Base-by-base conservation (phyloP, 306 rosid species). In the Gynostemma pentaphyllum region DNA sequence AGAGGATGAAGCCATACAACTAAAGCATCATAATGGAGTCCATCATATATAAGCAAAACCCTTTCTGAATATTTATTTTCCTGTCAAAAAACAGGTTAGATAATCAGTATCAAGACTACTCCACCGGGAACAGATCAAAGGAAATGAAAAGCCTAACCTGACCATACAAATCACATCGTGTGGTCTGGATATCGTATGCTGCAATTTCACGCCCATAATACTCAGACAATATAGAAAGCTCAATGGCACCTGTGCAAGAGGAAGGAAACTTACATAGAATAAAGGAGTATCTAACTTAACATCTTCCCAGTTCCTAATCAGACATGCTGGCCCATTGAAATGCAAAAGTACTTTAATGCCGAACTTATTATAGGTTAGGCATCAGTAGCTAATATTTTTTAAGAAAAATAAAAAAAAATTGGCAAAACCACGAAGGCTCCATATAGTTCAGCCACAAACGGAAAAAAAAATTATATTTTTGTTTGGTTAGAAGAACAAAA, bases 21-120 rank as follows among this genome's bases (percentile, higher is more conserved):
- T 75, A 94, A 76, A 63, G 99, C 94, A 72, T 94, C 99, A 0
- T 94, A 94, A 70, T 94, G 99, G 59, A 94, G 89, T 39, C 99
- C 99, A 69, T 94, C 97, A 65, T 94, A 88, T 48, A 94, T 75
- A 77, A 88, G 84, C 86, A 94, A 75, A 67, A 83, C 89, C 69
- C 99, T 80, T 76, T 88, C 95, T 0, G 90, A 86, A 52, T 84
- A 94, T 30, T 50, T 75, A 28, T 56, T 73, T 51, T 71, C 99
- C 99, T 86, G 94, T 76, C 73, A 78, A 73, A 78, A n/a, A 39
- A 64, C 64, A 64, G 7, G 28, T 22, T 9, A 19, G 2, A 26
- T 54, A 68, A 65, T 77, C 70, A 66, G 83, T 30, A 47, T 59
- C 12, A 65, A 66, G 47, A 71, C 64, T 51, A 21, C 7, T 45